phyloP scores from a whole-genome alignment of 306 rosid species.

The Begonia loranthoides region DNA sequence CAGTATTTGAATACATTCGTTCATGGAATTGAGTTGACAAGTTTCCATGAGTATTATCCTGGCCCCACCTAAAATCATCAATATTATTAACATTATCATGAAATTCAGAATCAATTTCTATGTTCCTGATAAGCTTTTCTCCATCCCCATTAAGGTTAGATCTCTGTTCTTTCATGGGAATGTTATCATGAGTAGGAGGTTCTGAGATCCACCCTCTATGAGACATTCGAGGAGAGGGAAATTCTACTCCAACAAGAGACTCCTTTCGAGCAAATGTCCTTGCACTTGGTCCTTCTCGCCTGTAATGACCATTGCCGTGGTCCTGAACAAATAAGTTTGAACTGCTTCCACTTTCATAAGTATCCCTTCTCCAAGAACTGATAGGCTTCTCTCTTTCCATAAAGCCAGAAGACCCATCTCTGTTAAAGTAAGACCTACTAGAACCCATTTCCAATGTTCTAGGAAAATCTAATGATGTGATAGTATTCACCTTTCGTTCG shows the following conservation, averaged over 20 bases:
- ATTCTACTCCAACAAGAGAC: constrained; percentile 41
- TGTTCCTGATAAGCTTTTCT: constrained; percentile 45
- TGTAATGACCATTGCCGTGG: constrained; percentile 38
- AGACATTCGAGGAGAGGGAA: constrained; percentile 37
- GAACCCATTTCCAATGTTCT: constrained; percentile 52
- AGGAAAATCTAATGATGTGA: constrained; percentile 68
- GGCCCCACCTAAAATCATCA: constrained; percentile 62
- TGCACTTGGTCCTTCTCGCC: constrained; percentile 46
- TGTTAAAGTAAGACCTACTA: constrained; percentile 37
- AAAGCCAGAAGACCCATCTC: constrained; percentile 43
- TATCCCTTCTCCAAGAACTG: constrained; percentile 75
- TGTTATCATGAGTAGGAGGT: constrained; percentile 41
- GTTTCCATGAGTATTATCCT: constrained; percentile 34
- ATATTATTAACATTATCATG: constrained; percentile 58
- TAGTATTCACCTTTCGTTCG: constrained; percentile 85
- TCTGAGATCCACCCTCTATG: constrained; percentile 46
- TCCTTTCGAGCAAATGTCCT: constrained; percentile 58
- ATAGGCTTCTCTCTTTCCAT: constrained; percentile 55
- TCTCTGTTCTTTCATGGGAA: constrained; percentile 46
- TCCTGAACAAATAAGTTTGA: constrained; percentile 42
- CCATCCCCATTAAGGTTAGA: constrained; percentile 63
- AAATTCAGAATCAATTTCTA: constrained; percentile 53
- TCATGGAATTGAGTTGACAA: constrained; percentile 52
- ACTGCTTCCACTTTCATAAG: constrained; percentile 53
- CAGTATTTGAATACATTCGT: constrained; percentile 41